phyloP scores from a whole-genome alignment of 2,329 filamentous ascomycete genomes.

The Periconia digitata region DNA sequence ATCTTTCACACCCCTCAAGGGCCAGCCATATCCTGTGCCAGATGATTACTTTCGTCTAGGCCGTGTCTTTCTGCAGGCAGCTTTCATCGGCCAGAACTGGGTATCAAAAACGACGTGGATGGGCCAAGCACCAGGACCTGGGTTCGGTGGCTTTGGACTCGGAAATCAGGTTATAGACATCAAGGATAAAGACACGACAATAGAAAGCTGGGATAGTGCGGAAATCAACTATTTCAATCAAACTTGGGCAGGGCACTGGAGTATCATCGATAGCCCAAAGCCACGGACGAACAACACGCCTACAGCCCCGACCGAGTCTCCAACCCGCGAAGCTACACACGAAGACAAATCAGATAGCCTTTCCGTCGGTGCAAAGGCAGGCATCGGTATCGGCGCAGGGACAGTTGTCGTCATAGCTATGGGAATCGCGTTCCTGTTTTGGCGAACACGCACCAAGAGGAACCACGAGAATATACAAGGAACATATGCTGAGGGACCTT shows the following conservation, averaged over 20 bases:
- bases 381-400: conserved; percentile 1
- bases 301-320: not conserved
- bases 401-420: not conserved
- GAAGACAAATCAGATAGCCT: not conserved
- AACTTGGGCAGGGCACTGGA: conserved; percentile 3
- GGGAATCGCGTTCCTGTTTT: not conserved
- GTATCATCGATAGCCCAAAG: not conserved
- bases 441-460: not conserved
- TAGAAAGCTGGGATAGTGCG: not conserved
- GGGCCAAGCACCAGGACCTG: conserved; percentile 8
- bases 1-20: conserved; percentile 17
- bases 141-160: conserved; percentile 1
- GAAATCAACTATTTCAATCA: not conserved
- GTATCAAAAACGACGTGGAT: conserved; percentile 4
- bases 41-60: conserved; percentile 40
- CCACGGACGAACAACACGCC: not conserved
- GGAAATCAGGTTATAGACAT: conserved; percentile 6
- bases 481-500: no score
- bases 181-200: not conserved
- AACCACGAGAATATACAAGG: no score
- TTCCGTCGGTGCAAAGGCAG: conserved; percentile 1
- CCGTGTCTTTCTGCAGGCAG: conserved; percentile 51
- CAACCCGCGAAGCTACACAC: not conserved
- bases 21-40: conserved; percentile 6
- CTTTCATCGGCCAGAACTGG: conserved; percentile 45